Evolutionary conservation across 2,329 filamentous ascomycete genomes (phyloP), one percentile per base, ranked within the genome.

Genomic region (Botrytis fragariae): DNA sequence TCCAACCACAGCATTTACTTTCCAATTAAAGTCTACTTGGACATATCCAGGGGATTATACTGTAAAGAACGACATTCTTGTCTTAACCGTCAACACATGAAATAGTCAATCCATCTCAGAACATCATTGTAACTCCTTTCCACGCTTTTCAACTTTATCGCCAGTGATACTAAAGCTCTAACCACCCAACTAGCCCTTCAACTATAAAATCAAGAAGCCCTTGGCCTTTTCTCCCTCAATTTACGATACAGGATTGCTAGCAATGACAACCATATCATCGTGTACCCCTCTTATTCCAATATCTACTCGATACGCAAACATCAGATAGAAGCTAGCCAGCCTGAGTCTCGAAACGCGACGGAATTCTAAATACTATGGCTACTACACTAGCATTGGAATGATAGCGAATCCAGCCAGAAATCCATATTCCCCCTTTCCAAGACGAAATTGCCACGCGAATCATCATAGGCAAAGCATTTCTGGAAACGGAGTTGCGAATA

Each of bases 1-100:
- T n/a, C n/a, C n/a, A n/a, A 35, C 20, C 18, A 22, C 0, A 1
- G 3, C 0, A 22, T 22, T 0, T 35, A 35, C 1, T 35, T 60
- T 3, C 9, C 22, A 10, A 14, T 9, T 20, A 37, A 5, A 16
- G 4, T 32, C n/a, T 10, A 8, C 29, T 59, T 8, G 4, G 3
- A 22, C 2, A 25, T 37, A 35, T 2, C 8, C 35, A 35, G 32
- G 32, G 32, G 32, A 35, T 2, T 35, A 35, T 4, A 60, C 1
- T 1, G 1, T 7, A 5, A 6, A 35, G 18, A 35, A 22, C 29
- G 18, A 1, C 9, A 3, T 20, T 20, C 22, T 35, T 0, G 1
- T 35, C 2, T 1, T 6, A 1, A 2, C 22, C 18, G 1, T 10
- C 57, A 18, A 57, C 48, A 20, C 18, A 2, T 29, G 22, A 12